These are phyloP conservation scores for Nymphaea colorata DNA, from an alignment of 164 flowering plant species.

Conservation along the genomic window DNA sequence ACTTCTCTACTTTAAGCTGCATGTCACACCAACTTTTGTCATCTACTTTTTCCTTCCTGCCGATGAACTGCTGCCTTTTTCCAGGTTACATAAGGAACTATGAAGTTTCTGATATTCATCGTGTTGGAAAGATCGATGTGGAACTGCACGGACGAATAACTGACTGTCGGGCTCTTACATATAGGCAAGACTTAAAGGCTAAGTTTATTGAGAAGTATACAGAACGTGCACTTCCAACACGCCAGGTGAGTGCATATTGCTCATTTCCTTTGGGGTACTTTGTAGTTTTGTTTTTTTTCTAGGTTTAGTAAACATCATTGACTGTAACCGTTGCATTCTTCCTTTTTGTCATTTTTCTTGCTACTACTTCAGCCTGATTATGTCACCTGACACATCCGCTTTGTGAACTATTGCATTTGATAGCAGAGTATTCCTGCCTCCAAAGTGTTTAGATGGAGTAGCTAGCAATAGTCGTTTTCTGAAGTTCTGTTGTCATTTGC, in stretches of 20 bases:
- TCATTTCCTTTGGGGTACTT: neutral
- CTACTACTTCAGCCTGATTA: too few species aligned
- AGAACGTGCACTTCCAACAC: constrained; percentile 52
- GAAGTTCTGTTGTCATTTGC: too few species aligned
- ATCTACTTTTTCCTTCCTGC: neutral
- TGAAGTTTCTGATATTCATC: constrained; percentile 54
- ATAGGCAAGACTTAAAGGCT: constrained; percentile 73
- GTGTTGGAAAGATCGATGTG: constrained; percentile 76
- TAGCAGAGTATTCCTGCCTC: too few species aligned
- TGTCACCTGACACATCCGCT: too few species aligned
- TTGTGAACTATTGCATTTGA: too few species aligned
- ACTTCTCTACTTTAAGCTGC: too few species aligned
- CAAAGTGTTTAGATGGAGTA: too few species aligned
- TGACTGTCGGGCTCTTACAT: constrained; percentile 57
- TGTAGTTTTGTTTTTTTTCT: neutral
- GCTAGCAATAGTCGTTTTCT: too few species aligned
- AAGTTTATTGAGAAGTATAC: constrained; percentile 46
- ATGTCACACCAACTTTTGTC: neutral
- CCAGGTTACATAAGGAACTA: constrained; percentile 72
- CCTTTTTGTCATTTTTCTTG: too few species aligned
- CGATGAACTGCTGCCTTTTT: neutral
- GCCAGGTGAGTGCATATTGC: constrained; percentile 35
- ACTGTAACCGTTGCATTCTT: too few species aligned
- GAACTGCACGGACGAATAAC: constrained; percentile 69
- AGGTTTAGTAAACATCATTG: too few species aligned